Evolutionary conservation across 352 stramenopile species (phyloP).

Genomic region (Nothophytophthora sp.): DNA sequence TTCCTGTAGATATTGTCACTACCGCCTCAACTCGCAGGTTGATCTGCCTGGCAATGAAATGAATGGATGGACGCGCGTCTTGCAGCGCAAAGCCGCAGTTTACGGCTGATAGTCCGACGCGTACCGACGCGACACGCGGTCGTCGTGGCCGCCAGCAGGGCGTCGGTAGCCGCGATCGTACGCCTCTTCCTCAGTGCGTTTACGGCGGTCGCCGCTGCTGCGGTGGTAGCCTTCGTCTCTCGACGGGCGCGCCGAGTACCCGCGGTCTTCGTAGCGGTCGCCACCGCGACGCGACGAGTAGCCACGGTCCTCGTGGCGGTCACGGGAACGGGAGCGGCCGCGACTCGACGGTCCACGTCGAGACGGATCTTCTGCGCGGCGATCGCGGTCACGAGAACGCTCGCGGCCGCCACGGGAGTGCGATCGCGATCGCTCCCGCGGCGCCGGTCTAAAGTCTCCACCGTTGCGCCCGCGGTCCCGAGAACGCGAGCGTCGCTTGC

Average conservation of each 20-base stretch:
- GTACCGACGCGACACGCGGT: slow-evolving; percentile 57
- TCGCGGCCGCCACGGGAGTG: slow-evolving; percentile 21
- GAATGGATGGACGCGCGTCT: slow-evolving; percentile 1
- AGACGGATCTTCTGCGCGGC: slow-evolving; percentile 18
- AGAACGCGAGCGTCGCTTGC: slow-evolving; percentile 25
- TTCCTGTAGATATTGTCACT: no score
- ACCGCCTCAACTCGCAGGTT: no score
- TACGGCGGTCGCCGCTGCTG: slow-evolving; percentile 12
- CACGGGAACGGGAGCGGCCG: slow-evolving; percentile 20
- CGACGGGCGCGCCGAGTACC: slow-evolving; percentile 22
- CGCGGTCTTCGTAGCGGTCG: slow-evolving; percentile 39
- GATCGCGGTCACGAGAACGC: slow-evolving; percentile 14
- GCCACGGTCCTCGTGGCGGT: slow-evolving; percentile 24
- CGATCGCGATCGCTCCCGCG: slow-evolving; percentile 19
- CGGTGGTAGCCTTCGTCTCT: slow-evolving; percentile 22
- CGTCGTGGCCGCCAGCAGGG: slow-evolving; percentile 49
- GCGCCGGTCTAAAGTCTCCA: slow-evolving; percentile 7
- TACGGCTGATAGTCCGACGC: slow-evolving; percentile 45
- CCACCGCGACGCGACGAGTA: slow-evolving; percentile 16
- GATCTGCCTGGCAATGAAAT: neutral
- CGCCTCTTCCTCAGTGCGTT: slow-evolving; percentile 30
- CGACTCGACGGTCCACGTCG: slow-evolving; percentile 18
- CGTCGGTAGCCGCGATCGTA: slow-evolving; percentile 41
- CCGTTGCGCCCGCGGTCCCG: slow-evolving; percentile 16
- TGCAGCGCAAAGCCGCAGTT: neutral